Base-by-base conservation (phyloP, 106 monocot genomes). In the Gastrodia elata region DNA sequence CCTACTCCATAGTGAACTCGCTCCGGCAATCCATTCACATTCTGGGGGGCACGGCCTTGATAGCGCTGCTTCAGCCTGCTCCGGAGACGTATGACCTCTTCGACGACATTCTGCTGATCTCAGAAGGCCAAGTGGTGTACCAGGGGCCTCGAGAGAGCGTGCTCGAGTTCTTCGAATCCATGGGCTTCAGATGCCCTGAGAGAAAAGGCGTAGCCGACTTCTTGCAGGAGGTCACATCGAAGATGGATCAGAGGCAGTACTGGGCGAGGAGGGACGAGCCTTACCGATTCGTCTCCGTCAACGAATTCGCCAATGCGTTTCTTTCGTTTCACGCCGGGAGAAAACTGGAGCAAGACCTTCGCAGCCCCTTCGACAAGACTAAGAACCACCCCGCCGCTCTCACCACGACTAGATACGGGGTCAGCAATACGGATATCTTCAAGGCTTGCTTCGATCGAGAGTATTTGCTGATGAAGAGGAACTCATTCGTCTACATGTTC, bases 151-250 rank as follows among this genome's bases (percentile, higher is more conserved):
- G 89, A 28, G 86, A 86, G 70, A 57, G 77, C 44, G 89, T 84
- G 26, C 71, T 89, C n/a, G 83, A 78, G 64, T 89, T 89, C 79
- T 89, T 89, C 42, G 81, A 82, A 35, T 81, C 74, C 0, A 82
- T 83, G 79, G 89, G 85, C 39, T 89, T 89, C 74, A 81, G 74
- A 81, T 89, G 89, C 48, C 89, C 89, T 4, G 83, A 89, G 67
- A 89, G 89, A 39, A 89, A 89, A 77, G 89, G 89, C 14, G 71
- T 84, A 20, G 89, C 89, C 2, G 89, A 89, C 71, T 89, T 89
- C 75, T 74, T 89, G 65, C 89, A 89, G 68, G 89, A 89, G 68
- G 89, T 86, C 24, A 89, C 89, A 74, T 89, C 89, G 13, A 83
- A 76, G 55, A 89, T 86, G 69, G 89, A 89, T 58, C 89, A 89